phyloP scores from a whole-genome alignment of 805 yeast genomes.

The Jamesozyma gamospora region DNA sequence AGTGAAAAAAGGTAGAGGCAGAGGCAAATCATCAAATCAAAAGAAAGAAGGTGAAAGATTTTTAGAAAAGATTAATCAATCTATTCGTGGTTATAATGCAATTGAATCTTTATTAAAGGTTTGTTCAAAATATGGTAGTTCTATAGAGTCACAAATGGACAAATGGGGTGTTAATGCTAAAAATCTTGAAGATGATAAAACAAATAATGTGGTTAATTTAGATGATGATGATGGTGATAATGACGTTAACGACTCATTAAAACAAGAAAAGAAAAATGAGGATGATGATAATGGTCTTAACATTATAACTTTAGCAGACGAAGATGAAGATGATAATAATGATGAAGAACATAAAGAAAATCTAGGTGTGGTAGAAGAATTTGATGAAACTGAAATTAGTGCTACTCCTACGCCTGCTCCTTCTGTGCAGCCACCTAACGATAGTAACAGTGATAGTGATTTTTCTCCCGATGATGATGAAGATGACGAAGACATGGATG shows the following conservation, averaged over 20 bases:
- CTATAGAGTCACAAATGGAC: slow-evolving; percentile 60
- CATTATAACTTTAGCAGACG: slow-evolving; percentile 16
- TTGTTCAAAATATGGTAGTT: slow-evolving; percentile 69
- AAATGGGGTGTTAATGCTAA: slow-evolving; percentile 83
- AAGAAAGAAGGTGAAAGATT: slow-evolving; percentile 65
- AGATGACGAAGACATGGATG: slow-evolving; percentile 28
- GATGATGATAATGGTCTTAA: slow-evolving; percentile 16
- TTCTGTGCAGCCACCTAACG: slow-evolving; percentile 1
- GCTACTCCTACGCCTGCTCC: slow-evolving; percentile 14
- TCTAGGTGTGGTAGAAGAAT: slow-evolving; percentile 22
- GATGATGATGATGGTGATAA: slow-evolving; percentile 12
- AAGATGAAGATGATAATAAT: slow-evolving; percentile 14
- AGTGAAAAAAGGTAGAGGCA: slow-evolving; percentile 13
- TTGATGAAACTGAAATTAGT: slow-evolving; percentile 24
- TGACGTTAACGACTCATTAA: too few species aligned
- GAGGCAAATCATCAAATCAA: slow-evolving; percentile 33
- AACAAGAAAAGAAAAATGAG: slow-evolving; percentile 2
- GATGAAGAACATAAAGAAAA: slow-evolving; percentile 25
- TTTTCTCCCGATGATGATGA: slow-evolving; percentile 17
- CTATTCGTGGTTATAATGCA: slow-evolving; percentile 83
- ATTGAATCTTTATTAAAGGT: slow-evolving; percentile 83
- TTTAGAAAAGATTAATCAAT: slow-evolving; percentile 57
- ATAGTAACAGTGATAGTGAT: slow-evolving; percentile 1
- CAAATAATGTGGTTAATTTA: slow-evolving; percentile 5
- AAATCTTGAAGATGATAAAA: slow-evolving; percentile 38